Percentiles rank a stretch among this genome's conserved stretches.
Evolutionary conservation across 129 eudicot genomes (phyloP).

Genomic region (Flaveria bidentis): DNA sequence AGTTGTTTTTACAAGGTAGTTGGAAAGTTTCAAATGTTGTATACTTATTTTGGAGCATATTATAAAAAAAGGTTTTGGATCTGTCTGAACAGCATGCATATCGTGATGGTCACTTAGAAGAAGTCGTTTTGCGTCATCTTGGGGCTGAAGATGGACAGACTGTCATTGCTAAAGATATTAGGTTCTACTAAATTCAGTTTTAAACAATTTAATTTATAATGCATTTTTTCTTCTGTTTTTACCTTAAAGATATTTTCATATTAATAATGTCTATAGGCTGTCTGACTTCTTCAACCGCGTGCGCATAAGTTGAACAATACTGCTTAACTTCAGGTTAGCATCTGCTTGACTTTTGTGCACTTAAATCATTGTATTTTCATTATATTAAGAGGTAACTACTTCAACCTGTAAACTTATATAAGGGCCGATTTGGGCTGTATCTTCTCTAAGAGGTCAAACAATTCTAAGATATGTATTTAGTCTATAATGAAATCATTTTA

Average conservation of each 20-base stretch:
- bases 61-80: neutral
- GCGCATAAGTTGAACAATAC: constrained; percentile 66
- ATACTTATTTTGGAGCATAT: neutral
- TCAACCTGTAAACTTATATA: neutral
- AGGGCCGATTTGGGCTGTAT: neutral
- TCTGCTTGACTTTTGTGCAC: constrained; percentile 12
- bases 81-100: constrained; percentile 72
- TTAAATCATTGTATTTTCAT: neutral
- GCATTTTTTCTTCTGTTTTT: neutral
- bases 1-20: constrained; percentile 96
- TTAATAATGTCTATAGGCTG: constrained; percentile 52
- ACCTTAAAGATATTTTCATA: neutral
- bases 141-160: constrained; percentile 90
- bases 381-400: neutral
- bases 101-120: constrained; percentile 93
- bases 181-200: constrained; percentile 45
- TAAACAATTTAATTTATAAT: neutral
- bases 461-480: neutral
- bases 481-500: neutral
- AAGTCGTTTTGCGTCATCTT: constrained; percentile 82
- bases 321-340: constrained; percentile 40
- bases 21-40: constrained; percentile 1
- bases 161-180: constrained; percentile 78
- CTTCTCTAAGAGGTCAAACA: neutral
- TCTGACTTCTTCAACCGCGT: constrained; percentile 70